Percentiles rank a stretch among this genome's conserved stretches.
phyloP scores from a whole-genome alignment of 257 asterid genomes.

The Solanum commersonii region DNA sequence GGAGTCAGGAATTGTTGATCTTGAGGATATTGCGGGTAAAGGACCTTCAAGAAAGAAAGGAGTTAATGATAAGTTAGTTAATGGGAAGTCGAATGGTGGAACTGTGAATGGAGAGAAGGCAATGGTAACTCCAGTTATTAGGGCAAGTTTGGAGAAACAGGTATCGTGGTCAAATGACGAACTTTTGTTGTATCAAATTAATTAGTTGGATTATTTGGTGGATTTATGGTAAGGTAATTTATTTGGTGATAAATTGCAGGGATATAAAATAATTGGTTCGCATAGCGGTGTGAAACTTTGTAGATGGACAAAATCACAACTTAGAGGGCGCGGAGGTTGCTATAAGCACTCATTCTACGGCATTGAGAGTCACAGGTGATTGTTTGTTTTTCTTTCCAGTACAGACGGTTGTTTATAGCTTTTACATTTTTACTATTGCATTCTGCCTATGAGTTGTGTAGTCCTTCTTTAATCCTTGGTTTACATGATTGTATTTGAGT shows the following conservation, averaged over 20 bases:
- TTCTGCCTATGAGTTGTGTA: neutral
- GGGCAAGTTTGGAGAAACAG: conserved; percentile 91
- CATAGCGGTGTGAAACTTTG: conserved; percentile 97
- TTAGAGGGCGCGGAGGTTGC: conserved; percentile 99
- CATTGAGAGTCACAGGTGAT: conserved; percentile 91
- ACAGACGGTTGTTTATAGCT: conserved; percentile 41
- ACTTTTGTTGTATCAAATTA: neutral
- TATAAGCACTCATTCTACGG: conserved; percentile 96
- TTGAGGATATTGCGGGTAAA: conserved; percentile 94
- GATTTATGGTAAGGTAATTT: neutral
- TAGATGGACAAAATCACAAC: conserved; percentile 99
- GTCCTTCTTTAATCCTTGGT: neutral
- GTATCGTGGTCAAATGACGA: conserved; percentile 18
- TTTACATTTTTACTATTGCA: conserved; percentile 4
- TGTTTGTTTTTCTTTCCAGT: neutral
- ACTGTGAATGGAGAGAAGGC: conserved; percentile 59
- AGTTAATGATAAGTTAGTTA: conserved; percentile 25
- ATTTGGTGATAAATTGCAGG: conserved; percentile 27
- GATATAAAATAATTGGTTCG: conserved; percentile 90
- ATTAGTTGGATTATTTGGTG: neutral
- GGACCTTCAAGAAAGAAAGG: conserved; percentile 60
- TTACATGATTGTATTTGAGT: neutral
- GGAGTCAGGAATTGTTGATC: conserved; percentile 62
- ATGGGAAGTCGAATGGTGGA: conserved; percentile 54
- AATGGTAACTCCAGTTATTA: conserved; percentile 82